phyloP scores from a whole-genome alignment of 345 rosid species.

The Populus alba region DNA sequence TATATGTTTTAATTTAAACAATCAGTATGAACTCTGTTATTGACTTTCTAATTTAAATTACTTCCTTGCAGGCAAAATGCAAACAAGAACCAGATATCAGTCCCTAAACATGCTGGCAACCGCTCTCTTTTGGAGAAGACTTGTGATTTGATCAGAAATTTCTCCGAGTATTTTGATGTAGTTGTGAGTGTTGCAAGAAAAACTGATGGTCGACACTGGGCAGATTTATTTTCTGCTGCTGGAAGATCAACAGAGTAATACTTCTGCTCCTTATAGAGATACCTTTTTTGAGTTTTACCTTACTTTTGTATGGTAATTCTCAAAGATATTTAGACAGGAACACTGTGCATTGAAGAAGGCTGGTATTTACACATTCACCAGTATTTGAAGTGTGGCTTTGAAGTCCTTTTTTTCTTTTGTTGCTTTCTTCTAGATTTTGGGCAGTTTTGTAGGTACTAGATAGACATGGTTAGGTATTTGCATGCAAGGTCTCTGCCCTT shows the following conservation, averaged over 20 bases:
- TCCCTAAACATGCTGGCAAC: slow-evolving; percentile 32
- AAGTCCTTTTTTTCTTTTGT: not conserved
- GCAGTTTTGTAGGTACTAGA: not conserved
- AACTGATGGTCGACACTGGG: slow-evolving; percentile 98
- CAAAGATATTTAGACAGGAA: not conserved
- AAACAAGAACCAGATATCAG: slow-evolving; percentile 60
- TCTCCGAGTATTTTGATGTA: slow-evolving; percentile 86
- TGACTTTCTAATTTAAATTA: not conserved
- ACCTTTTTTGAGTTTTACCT: slow-evolving; percentile 3
- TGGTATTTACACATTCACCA: not conserved
- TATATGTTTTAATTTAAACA: not conserved
- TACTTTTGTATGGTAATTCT: not conserved
- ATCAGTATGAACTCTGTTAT: not conserved
- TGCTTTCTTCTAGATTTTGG: not conserved
- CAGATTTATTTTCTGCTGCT: slow-evolving; percentile 90
- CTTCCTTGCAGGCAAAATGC: slow-evolving; percentile 52
- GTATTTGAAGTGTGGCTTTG: not conserved
- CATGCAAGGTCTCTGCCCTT: not conserved
- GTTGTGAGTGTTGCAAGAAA: slow-evolving; percentile 98
- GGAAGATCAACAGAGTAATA: slow-evolving; percentile 98
- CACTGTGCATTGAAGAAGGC: not conserved
- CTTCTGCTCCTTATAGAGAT: slow-evolving; percentile 8
- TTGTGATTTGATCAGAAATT: slow-evolving; percentile 79
- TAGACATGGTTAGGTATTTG: not conserved
- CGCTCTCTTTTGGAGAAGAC: slow-evolving; percentile 81